phyloP scores from a whole-genome alignment of 192 early-diverging fungal species.

The Borealophlyctis nickersoniae region DNA sequence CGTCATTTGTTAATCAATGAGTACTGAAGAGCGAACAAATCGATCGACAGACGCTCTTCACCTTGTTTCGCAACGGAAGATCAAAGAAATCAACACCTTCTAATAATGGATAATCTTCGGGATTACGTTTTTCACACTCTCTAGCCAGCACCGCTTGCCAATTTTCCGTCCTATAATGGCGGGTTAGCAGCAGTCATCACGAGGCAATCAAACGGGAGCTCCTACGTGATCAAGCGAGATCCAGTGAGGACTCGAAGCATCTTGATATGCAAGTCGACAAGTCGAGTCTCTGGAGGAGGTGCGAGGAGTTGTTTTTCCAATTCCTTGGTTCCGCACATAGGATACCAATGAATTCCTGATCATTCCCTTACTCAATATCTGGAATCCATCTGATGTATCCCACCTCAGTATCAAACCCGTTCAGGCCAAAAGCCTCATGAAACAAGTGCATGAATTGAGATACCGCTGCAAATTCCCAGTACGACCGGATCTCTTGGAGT shows the following conservation, averaged over 20 bases:
- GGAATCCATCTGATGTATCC: background rate
- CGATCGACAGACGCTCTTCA: constrained; percentile 26
- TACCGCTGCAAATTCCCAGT: constrained; percentile 67
- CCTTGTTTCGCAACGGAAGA: constrained; percentile 47
- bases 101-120: constrained; percentile 38
- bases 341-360: background rate
- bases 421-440: constrained; percentile 43
- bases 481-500: constrained; percentile 38
- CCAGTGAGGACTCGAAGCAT: constrained; percentile 49
- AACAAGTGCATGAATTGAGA: constrained; percentile 70
- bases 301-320: constrained; percentile 29
- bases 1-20: background rate
- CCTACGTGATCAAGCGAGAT: constrained; percentile 46
- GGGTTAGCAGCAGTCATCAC: background rate
- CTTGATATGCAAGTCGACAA: constrained; percentile 42
- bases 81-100: constrained; percentile 39
- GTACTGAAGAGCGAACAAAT: background rate
- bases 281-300: constrained; percentile 8
- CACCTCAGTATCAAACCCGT: constrained; percentile 57
- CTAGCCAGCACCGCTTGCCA: constrained; percentile 32
- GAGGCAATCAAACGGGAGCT: background rate
- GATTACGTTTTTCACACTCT: constrained; percentile 35
- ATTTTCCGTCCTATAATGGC: constrained; percentile 30
- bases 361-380: background rate
- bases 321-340: too few species aligned